A percentile compares a stretch with the other conserved stretches of the same genome.
phyloP scores from a whole-genome alignment of 805 yeast species.

The Sugiyamaella qingdaonensis region DNA sequence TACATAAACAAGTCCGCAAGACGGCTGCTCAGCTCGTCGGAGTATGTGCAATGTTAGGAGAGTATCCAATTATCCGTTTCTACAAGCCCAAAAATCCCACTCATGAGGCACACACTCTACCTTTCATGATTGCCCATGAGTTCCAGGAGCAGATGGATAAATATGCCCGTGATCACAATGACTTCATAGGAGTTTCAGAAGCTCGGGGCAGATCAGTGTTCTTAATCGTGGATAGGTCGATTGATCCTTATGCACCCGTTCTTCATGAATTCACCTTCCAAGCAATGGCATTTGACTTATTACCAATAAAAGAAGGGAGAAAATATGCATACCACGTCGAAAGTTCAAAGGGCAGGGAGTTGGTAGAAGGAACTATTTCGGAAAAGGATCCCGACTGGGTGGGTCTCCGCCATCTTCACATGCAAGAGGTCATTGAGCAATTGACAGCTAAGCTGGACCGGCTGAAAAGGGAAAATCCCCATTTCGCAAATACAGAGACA shows the following conservation, averaged over 20 bases:
- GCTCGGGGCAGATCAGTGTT: conserved; percentile 68
- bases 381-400: conserved; percentile 71
- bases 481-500: conserved; percentile 62
- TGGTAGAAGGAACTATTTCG: conserved; percentile 46
- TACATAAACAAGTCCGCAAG: conserved; percentile 50
- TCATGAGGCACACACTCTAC: conserved; percentile 56
- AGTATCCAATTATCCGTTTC: conserved; percentile 81
- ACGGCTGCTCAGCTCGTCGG: conserved; percentile 66
- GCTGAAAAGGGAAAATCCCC: conserved; percentile 66
- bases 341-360: conserved; percentile 36
- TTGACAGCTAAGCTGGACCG: conserved; percentile 57
- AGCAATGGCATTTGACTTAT: conserved; percentile 83
- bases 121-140: conserved; percentile 64
- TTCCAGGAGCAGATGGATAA: conserved; percentile 70
- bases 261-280: conserved; percentile 89
- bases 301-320: conserved; percentile 40
- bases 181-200: conserved; percentile 46
- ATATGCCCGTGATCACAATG: conserved; percentile 64
- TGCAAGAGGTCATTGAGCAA: conserved; percentile 65
- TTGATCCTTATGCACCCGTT: conserved; percentile 79
- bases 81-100: conserved; percentile 50
- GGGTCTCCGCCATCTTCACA: conserved; percentile 66
- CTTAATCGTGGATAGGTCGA: conserved; percentile 73
- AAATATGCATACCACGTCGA: conserved; percentile 48
- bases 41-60: conserved; percentile 75